Evolutionary conservation across 331 rosid species (phyloP).

Genomic region (Malus hybrid): DNA sequence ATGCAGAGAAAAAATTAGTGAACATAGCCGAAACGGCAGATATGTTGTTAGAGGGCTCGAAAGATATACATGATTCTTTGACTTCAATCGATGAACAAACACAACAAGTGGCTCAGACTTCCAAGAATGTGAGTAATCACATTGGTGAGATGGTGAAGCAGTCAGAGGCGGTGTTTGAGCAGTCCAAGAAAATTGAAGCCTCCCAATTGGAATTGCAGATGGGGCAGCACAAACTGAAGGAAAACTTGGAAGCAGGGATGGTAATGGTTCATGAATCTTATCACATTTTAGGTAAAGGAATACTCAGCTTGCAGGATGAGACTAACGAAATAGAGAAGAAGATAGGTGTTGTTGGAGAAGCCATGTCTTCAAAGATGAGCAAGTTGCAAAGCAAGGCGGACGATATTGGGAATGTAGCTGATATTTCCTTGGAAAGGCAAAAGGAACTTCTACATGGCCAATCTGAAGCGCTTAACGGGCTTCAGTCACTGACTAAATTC

Average conservation of each 20-base stretch:
- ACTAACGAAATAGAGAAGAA: constrained; percentile 9
- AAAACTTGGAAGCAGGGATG: constrained; percentile 50
- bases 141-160: constrained; percentile 37
- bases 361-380: constrained; percentile 18
- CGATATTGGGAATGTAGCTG: constrained; percentile 20
- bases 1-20: constrained; percentile 54
- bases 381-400: constrained; percentile 22
- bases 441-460: constrained; percentile 23
- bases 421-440: constrained; percentile 19
- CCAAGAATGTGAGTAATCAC: constrained; percentile 34
- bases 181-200: constrained; percentile 41
- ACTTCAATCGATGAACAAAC: constrained; percentile 28
- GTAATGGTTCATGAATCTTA: constrained; percentile 42
- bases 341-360: constrained; percentile 14
- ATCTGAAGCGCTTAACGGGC: constrained; percentile 22
- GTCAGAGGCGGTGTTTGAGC: constrained; percentile 49
- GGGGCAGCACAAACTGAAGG: constrained; percentile 57
- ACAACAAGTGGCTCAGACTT: constrained; percentile 33
- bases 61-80: constrained; percentile 33
- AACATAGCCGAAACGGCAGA: constrained; percentile 45
- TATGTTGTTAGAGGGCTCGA: constrained; percentile 33
- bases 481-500: constrained; percentile 8
- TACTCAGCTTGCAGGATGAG: constrained; percentile 17
- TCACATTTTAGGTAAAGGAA: constrained; percentile 37
- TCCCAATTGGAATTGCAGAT: constrained; percentile 49